A percentile compares a stretch with the other conserved stretches of the same genome.
Evolutionary conservation across 305 asterid species (phyloP).

Genomic region (Petunia hybrid): DNA sequence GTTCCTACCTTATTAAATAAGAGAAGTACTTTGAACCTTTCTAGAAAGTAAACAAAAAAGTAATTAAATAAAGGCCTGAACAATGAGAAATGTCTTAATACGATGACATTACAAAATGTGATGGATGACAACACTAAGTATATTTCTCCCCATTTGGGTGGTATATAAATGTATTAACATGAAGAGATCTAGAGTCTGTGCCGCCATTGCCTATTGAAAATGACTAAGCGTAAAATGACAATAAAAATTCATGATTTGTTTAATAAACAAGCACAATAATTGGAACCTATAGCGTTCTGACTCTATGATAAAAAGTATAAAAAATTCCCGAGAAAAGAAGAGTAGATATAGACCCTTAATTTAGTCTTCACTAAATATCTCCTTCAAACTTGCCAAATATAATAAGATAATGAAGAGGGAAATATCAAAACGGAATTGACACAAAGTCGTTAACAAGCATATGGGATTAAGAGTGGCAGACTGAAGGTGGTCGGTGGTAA

Average conservation of each 20-base stretch:
- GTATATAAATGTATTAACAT: not conserved
- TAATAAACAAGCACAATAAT: slow-evolving; percentile 35
- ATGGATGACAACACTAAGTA: slow-evolving; percentile 13
- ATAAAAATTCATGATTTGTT: slow-evolving; percentile 15
- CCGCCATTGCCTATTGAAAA: slow-evolving; percentile 28
- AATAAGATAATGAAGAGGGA: not conserved
- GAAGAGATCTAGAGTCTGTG: slow-evolving; percentile 3
- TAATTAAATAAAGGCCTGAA: not conserved
- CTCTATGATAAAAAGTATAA: slow-evolving; percentile 21
- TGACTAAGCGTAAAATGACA: slow-evolving; percentile 28
- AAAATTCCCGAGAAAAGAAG: not conserved
- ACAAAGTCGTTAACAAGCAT: not conserved
- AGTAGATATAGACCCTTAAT: slow-evolving; percentile 40
- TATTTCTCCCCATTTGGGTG: slow-evolving; percentile 32
- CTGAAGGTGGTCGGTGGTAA: too few relatives aligned
- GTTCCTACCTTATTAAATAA: not conserved
- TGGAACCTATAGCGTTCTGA: slow-evolving; percentile 29
- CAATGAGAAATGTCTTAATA: not conserved
- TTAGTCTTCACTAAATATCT: slow-evolving; percentile 37
- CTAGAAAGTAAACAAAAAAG: not conserved
- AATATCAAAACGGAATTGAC: slow-evolving; percentile 43
- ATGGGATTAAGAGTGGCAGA: not conserved
- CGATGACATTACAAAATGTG: not conserved
- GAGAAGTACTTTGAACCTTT: not conserved
- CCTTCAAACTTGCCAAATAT: not conserved